phyloP scores from a whole-genome alignment of 2,329 filamentous ascomycete species.

The Xylaria sp. region DNA sequence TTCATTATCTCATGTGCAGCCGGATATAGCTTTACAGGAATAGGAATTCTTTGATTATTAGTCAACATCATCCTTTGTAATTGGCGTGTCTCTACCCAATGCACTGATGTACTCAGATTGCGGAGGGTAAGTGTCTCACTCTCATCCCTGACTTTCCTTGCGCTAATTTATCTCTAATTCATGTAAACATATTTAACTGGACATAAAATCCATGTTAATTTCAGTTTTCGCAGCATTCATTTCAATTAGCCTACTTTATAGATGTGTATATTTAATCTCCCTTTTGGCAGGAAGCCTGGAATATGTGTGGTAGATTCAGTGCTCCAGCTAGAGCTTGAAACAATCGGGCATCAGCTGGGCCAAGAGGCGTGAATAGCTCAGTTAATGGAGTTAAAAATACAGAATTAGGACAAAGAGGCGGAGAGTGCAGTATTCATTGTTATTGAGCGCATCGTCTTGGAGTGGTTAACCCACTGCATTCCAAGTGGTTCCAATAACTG shows the following conservation, averaged over 20 bases:
- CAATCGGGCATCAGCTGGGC: background rate
- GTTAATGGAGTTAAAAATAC: background rate
- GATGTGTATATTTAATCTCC: background rate
- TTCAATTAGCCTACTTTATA: background rate
- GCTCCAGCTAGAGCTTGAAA: background rate
- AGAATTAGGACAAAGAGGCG: background rate
- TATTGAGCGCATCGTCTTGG: background rate
- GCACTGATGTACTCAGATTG: background rate
- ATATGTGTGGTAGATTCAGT: background rate
- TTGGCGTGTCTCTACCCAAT: background rate
- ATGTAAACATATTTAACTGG: no score
- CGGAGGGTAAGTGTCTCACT: background rate
- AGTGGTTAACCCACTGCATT: conserved; percentile 5
- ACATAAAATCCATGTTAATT: background rate
- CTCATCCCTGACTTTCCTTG: background rate
- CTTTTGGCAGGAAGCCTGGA: background rate
- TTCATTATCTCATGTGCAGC: no score
- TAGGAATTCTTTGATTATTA: no score
- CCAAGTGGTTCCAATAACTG: conserved; percentile 4
- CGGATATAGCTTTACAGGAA: no score
- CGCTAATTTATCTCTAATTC: background rate
- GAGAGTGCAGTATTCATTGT: background rate
- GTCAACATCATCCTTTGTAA: no score
- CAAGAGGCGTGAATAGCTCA: background rate
- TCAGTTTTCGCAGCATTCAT: background rate